These are phyloP conservation scores for Lodderomyces metapsilosis DNA, from an alignment of 1,139 yeast species.

Conservation along the genomic window DNA sequence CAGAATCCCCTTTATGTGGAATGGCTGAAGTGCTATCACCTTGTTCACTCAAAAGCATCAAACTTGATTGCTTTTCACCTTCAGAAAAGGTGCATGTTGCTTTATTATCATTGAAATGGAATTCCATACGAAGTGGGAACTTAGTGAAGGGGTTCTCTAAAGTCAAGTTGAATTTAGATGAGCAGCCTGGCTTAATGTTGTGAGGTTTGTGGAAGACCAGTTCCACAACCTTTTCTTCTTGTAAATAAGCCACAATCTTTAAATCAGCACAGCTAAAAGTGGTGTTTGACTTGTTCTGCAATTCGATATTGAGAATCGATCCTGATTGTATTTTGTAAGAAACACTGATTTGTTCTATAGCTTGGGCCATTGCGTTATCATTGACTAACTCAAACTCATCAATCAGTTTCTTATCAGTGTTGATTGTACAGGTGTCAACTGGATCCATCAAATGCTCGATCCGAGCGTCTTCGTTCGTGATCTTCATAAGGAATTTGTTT, in stretches of 20 bases:
- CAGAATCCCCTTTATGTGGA: neutral
- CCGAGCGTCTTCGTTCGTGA: neutral
- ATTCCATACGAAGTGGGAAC: constrained; percentile 31
- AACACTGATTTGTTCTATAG: constrained; percentile 17
- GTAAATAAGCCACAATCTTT: constrained; percentile 30
- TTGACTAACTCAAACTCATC: neutral
- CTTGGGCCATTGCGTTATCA: neutral
- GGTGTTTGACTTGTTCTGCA: constrained; percentile 29
- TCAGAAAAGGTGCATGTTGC: constrained; percentile 27
- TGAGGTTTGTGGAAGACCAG: constrained; percentile 30
- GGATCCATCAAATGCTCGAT: neutral
- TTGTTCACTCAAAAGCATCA: constrained; percentile 7
- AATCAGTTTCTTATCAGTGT: neutral
- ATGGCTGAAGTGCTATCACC: neutral
- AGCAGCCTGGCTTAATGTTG: constrained; percentile 32
- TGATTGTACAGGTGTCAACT: neutral
- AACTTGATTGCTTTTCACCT: constrained; percentile 23
- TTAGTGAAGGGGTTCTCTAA: constrained; percentile 33
- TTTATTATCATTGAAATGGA: constrained; percentile 22
- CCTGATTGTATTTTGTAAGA: constrained; percentile 31
- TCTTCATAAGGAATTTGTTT: constrained; percentile 7
- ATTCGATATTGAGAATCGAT: constrained; percentile 30
- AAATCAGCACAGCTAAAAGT: constrained; percentile 32
- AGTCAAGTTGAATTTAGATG: constrained; percentile 34
- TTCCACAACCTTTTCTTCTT: constrained; percentile 26